phyloP scores from a whole-genome alignment of 371 early-diverging fungal species.

The Haplosporangium sp. region DNA sequence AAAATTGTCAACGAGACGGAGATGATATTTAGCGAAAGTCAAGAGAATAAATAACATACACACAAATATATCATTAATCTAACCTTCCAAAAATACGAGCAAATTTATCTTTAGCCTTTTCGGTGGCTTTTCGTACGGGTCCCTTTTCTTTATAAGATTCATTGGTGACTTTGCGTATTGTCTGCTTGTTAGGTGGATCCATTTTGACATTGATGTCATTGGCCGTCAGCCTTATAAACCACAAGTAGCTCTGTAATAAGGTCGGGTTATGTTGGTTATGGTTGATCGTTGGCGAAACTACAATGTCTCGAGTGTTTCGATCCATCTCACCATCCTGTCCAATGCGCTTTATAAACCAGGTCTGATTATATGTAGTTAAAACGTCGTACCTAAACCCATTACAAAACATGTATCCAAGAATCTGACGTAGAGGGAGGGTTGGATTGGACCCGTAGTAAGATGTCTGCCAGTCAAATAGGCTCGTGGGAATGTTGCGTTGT shows the following conservation, averaged over 20 bases:
- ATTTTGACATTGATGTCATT: constrained; percentile 1
- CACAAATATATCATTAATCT: neutral
- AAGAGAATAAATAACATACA: neutral
- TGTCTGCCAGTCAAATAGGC: neutral
- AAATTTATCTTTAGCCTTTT: neutral
- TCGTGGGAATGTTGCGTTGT: neutral
- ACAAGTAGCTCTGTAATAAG: constrained; percentile 40
- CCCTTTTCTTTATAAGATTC: neutral
- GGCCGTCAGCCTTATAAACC: constrained; percentile 25
- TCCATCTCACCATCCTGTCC: neutral
- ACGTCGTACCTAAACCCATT: constrained; percentile 36
- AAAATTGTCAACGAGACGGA: neutral
- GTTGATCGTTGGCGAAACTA: constrained; percentile 20
- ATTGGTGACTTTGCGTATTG: neutral
- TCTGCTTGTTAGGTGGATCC: constrained; percentile 8
- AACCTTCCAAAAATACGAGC: neutral
- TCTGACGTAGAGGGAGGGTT: constrained; percentile 15
- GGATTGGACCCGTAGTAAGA: neutral
- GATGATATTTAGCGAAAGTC: neutral
- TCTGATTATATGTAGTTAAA: constrained; percentile 31
- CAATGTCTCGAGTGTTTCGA: constrained; percentile 4
- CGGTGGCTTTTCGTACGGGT: neutral
- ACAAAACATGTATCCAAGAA: constrained; percentile 30
- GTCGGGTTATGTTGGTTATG: constrained; percentile 21
- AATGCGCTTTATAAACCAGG: constrained; percentile 26